Evolutionary conservation across 1,139 yeast genomes (phyloP).

Genomic region (Candida mesenterica): DNA sequence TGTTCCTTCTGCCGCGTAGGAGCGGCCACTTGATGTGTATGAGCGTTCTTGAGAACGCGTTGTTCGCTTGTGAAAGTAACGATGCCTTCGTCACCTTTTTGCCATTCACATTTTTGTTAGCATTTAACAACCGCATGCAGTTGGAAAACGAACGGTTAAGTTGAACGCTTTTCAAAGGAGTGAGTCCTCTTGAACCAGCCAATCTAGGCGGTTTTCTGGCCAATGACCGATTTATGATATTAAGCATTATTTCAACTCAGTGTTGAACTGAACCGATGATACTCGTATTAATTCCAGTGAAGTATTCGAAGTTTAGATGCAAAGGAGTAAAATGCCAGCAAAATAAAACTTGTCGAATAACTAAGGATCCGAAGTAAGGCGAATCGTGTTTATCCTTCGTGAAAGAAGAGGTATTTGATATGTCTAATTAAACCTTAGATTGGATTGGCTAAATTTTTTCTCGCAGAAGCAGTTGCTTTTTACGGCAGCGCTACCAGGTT

Average conservation of each 20-base stretch:
- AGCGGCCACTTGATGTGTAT: constrained; percentile 60
- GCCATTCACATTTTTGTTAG: constrained; percentile 1
- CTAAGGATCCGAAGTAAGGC: too few relatives aligned
- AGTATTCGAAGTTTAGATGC: too few relatives aligned
- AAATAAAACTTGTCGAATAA: too few relatives aligned
- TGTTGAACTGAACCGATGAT: not conserved
- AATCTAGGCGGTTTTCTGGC: not conserved
- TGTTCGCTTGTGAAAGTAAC: constrained; percentile 44
- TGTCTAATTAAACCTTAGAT: too few relatives aligned
- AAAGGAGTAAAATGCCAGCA: too few relatives aligned
- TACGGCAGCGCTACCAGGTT: too few relatives aligned
- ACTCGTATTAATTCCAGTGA: too few relatives aligned
- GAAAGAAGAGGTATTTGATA: too few relatives aligned
- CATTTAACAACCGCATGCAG: not conserved
- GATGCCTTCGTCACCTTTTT: constrained; percentile 29
- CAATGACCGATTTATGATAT: not conserved
- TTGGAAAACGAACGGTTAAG: not conserved
- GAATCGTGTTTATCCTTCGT: too few relatives aligned
- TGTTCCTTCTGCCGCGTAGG: constrained; percentile 45
- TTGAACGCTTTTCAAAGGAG: not conserved
- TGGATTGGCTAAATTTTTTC: too few relatives aligned
- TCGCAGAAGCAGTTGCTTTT: too few relatives aligned
- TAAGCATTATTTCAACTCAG: not conserved
- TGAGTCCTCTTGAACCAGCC: not conserved
- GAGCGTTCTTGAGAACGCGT: constrained; percentile 42